Evolutionary conservation across 441 rosid species (phyloP).

Genomic region (Arabidopsis hybrid): DNA sequence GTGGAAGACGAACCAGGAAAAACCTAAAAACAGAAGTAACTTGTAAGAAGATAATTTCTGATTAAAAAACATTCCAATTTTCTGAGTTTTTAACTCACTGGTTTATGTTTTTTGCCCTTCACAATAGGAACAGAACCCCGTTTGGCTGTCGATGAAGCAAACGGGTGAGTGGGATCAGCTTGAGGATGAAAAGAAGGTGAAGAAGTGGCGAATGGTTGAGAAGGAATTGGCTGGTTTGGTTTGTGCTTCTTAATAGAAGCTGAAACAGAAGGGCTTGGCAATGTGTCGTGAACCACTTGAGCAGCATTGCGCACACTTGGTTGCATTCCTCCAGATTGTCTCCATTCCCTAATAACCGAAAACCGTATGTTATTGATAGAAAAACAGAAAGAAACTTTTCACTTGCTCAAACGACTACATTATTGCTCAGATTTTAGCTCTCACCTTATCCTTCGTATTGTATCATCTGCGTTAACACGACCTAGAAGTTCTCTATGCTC

Average conservation of each 20-base stretch:
- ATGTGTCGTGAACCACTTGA: slow-evolving; percentile 54
- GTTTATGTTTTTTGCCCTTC: slow-evolving; percentile 58
- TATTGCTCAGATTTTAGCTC: slow-evolving; percentile 23
- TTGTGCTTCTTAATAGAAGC: slow-evolving; percentile 69
- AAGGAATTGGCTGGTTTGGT: slow-evolving; percentile 53
- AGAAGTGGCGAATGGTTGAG: slow-evolving; percentile 47
- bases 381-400: slow-evolving; percentile 9
- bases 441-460: slow-evolving; percentile 63
- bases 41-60: background rate
- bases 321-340: slow-evolving; percentile 62
- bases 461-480: slow-evolving; percentile 67
- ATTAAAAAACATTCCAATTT: background rate
- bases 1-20: slow-evolving; percentile 52
- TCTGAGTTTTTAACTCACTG: slow-evolving; percentile 48
- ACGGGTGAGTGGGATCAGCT: slow-evolving; percentile 48
- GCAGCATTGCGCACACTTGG: slow-evolving; percentile 50
- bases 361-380: slow-evolving; percentile 19
- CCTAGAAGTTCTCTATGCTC: slow-evolving; percentile 74
- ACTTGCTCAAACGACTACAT: background rate
- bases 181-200: slow-evolving; percentile 63
- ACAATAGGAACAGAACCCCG: slow-evolving; percentile 49
- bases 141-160: slow-evolving; percentile 50
- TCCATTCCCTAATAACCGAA: slow-evolving; percentile 63
- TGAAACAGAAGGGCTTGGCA: slow-evolving; percentile 70
- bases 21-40: slow-evolving; percentile 41